Evolutionary conservation across 176 grass and related monocot genomes (phyloP), one percentile per base, ranked within the genome.

Genomic region (Hordeum vulgare): DNA sequence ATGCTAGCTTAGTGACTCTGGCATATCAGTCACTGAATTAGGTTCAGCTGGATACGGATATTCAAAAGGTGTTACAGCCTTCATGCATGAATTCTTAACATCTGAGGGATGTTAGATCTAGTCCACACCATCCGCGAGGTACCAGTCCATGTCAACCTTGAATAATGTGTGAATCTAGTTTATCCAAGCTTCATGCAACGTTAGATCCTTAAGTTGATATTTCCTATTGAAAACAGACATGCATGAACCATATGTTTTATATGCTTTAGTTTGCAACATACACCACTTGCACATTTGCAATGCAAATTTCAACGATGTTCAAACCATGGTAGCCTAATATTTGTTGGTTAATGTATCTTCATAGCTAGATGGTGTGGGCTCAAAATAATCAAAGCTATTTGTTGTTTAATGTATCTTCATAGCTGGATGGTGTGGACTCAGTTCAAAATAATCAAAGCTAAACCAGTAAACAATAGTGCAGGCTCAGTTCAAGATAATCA

Each of bases 21-120:
- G 54, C 44, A n/a, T 44, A 87, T 60, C 53, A 60, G 24, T 77
- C 79, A 73, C n/a, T 36, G 42, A n/a, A 74, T 40, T n/a, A 88
- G 34, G 5, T 78, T 68, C 36, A 9, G 36, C 47, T 71, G 40
- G 64, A 77, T 27, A 49, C 5, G 45, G 28, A 56, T 9, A 37
- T 11, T 51, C 45, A 12, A 77, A 28, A 47, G 66, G 47, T 3
- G 5, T 34, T 36, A 37, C 21, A 47, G 9, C 17, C n/a, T 82
- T 69, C 79, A 76, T 61, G 53, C 24, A 58, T 82, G 51, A 28
- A 61, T 78, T 76, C 17, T 78, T 24, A 76, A 76, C 23, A 9
- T 31, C 41, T 83, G 67, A 21, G 8, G 65, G 31, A 20, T 72
- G n/a, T n/a, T n/a, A n/a, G n/a, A n/a, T n/a, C n/a, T n/a, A n/a